Percentiles rank a stretch among this genome's conserved stretches.
Evolutionary conservation across 345 rosid genomes (phyloP).

Genomic region (Sisymbrium altissimum): DNA sequence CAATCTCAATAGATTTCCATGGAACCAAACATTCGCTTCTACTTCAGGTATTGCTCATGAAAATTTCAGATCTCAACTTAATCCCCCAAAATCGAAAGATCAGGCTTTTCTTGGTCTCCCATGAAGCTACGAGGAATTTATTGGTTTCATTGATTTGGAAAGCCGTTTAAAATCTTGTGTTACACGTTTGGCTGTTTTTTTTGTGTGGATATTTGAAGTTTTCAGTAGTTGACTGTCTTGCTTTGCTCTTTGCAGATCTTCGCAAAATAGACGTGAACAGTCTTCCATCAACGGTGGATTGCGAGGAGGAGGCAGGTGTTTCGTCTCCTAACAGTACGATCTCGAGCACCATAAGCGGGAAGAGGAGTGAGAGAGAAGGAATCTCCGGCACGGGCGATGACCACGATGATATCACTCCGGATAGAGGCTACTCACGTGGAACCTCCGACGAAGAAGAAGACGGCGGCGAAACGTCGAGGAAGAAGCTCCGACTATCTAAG

Average conservation of each 20-base stretch:
- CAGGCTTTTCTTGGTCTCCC: not conserved
- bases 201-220: not conserved
- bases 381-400: constrained; percentile 43
- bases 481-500: constrained; percentile 87
- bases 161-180: not conserved
- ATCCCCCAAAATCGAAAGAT: not conserved
- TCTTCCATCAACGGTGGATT: constrained; percentile 50
- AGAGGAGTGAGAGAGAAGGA: constrained; percentile 78
- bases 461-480: constrained; percentile 78
- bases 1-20: constrained; percentile 28
- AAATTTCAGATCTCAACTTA: not conserved
- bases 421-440: constrained; percentile 73
- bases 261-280: constrained; percentile 89
- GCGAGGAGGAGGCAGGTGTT: constrained; percentile 80
- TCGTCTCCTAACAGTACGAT: constrained; percentile 95
- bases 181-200: not conserved
- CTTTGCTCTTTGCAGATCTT: constrained; percentile 51
- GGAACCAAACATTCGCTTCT: constrained; percentile 10
- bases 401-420: constrained; percentile 53
- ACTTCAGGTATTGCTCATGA: not conserved
- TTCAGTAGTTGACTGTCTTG: constrained; percentile 4
- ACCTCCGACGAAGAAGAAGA: constrained; percentile 86
- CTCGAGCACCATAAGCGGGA: constrained; percentile 80
- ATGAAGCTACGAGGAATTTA: not conserved
- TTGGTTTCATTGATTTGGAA: not conserved